Evolutionary conservation across 495 filamentous ascomycete species (phyloP).

Genomic region (Zalerion maritima): DNA sequence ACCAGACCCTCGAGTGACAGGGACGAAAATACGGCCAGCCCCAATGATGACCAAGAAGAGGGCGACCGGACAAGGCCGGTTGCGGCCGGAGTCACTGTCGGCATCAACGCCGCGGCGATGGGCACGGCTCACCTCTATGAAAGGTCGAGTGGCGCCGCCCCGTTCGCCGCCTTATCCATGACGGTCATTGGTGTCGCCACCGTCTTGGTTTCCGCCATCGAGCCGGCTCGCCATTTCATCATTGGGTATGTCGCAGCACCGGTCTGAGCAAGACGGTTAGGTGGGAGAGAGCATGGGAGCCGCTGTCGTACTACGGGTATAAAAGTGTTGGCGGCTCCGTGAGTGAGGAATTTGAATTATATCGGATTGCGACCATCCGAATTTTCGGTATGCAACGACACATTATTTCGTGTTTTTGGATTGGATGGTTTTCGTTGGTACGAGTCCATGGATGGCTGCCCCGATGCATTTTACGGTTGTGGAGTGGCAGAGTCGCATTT

Average conservation of each 20-base stretch:
- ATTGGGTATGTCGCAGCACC: constrained; percentile 6
- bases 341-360: constrained; percentile 4
- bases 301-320: constrained; percentile 9
- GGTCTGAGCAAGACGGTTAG: background rate
- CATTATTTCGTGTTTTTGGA: background rate
- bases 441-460: constrained; percentile 4
- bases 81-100: constrained; percentile 29
- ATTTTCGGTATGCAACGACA: constrained; percentile 3
- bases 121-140: constrained; percentile 34
- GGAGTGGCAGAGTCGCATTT: background rate
- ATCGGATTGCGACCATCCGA: constrained; percentile 11
- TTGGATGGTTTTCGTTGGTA: constrained; percentile 1
- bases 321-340: constrained; percentile 6
- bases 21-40: too few species aligned
- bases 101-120: constrained; percentile 37
- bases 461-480: constrained; percentile 6
- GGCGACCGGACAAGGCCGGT: constrained; percentile 16
- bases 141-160: constrained; percentile 26
- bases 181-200: constrained; percentile 32
- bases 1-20: too few species aligned
- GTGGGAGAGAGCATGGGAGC: background rate
- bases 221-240: constrained; percentile 14
- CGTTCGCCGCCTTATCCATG: constrained; percentile 34
- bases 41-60: too few species aligned
- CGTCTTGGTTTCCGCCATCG: constrained; percentile 25